Base-by-base conservation (phyloP, 805 yeast genomes). In the Lachancea dasiensis region DNA sequence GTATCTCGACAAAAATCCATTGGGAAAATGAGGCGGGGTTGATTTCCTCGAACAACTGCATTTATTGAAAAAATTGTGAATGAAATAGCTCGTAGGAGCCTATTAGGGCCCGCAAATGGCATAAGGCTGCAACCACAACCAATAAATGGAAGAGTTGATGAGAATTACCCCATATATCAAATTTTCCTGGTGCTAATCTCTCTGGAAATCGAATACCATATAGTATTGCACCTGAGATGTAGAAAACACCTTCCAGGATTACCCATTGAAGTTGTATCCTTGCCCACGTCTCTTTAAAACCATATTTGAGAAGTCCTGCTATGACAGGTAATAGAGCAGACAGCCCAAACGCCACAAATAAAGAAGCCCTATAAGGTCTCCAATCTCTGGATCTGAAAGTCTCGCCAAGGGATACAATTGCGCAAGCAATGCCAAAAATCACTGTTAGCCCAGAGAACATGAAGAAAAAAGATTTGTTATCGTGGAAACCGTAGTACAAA, bases 201-300 rank as follows among this genome's bases (percentile, higher is more conserved):
- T 87, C 97, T 0, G 97, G 97, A 23, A 83, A 58, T 43, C 96
- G 67, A 17, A 69, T 56, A 0, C 94, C 95, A 57, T 87, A 87
- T 37, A 89, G 58, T 2, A 69, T 67, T 0, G 96, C 95, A 0
- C 97, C 97, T 5, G 64, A 47, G 3, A 86, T 81, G 58, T 87
- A 89, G 30, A 82, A 73, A 2, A 73, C 53, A 0, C 86, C 96
- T 58, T 86, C 96, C 6, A 68, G 46, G 0, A 79, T 47, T 10
- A 87, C 65, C 79, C 82, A 86, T 14, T 56, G 57, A 15, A 84
- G 60, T 17, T 77, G 77, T 6, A 80, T 65, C 34, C 89, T 63
- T 2, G 51, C 49, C 31, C 63, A 58, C 4, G 81, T 71, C 34
- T 67, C 75, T 2, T 53, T 51, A 14, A 54, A 43, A 0, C 92